Percentiles rank a stretch among this genome's conserved stretches.
Evolutionary conservation across 2,329 filamentous ascomycete species (phyloP).

Genomic region (Colletotrichum melonis): DNA sequence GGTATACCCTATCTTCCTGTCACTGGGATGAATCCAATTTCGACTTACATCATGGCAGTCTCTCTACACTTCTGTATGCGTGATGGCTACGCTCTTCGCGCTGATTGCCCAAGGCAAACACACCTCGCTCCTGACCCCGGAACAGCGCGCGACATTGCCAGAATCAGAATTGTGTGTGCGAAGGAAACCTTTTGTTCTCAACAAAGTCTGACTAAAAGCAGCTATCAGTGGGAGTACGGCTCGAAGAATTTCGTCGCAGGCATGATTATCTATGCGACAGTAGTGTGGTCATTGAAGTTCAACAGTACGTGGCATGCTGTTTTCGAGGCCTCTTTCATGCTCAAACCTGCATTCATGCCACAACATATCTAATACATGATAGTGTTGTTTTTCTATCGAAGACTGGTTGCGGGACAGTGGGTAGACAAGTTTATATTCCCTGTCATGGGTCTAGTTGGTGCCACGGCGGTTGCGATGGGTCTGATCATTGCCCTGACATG

Average conservation of each 20-base stretch:
- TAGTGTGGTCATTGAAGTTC: constrained; percentile 53
- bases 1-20: constrained; percentile 30
- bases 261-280: constrained; percentile 45
- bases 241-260: constrained; percentile 50
- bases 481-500: constrained; percentile 45
- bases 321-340: fast-evolving
- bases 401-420: constrained; percentile 48
- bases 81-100: constrained; percentile 38
- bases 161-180: constrained; percentile 37
- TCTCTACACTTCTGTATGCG: constrained; percentile 4
- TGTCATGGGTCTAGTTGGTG: constrained; percentile 43
- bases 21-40: too few species aligned
- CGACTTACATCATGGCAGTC: background rate
- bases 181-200: background rate
- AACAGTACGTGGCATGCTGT: constrained; percentile 40
- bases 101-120: constrained; percentile 43
- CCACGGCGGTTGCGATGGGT: constrained; percentile 41
- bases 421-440: constrained; percentile 50
- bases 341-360: background rate
- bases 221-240: constrained; percentile 43
- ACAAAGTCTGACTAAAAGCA: background rate
- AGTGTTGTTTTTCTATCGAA: constrained; percentile 52
- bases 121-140: constrained; percentile 43
- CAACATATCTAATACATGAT: background rate
- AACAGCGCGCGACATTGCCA: constrained; percentile 46